Evolutionary conservation across 495 filamentous ascomycete genomes (phyloP), one percentile per base, ranked within the genome.

Genomic region (Paragyromitra xinjiangensis): DNA sequence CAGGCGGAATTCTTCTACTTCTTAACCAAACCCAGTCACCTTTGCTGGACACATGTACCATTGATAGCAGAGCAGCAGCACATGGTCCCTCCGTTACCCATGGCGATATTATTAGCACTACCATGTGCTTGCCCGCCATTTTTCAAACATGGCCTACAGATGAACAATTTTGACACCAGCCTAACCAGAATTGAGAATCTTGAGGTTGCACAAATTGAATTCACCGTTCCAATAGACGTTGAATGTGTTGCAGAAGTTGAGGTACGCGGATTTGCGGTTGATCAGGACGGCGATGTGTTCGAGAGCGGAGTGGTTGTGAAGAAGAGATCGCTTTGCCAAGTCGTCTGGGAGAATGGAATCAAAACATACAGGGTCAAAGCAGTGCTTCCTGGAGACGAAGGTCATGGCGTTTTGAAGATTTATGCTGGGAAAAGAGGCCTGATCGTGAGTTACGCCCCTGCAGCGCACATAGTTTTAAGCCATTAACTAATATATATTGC

Each of bases 161-260:
- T 98, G 84, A 88, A 92, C 7, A 92, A 97, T 64, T 99, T 94
- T 81, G 94, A 98, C 81, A 98, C 95, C 9, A 96, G 92, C 64
- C 84, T 97, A 7, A 88, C 91, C 58, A 90, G 92, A 7, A 89
- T 98, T 65, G 96, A 98, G 78, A 92, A 94, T 61, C 87, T 98
- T 51, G 96, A 99, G 81, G 90, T 97, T 83, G 89, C 94, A 51
- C 96, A 98, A 69, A 85, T 99, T 78, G 91, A 94, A 75, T 88
- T 98, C 80, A 87, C 89, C 42, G 95, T 95, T 0, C 96, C 96
- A 5, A 83, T 90, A 6, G 95, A 98, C 83, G 90, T 98, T 37
- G 95, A 99, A 83, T 93, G 94, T 63, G 91, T 93, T 3, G 96
- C 95, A n/a, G 94, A 95, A 83, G 92, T 97, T 0, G 94, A 98